Base-by-base conservation (phyloP, 768 basidiomycete species). In the Leccinum imitatum region DNA sequence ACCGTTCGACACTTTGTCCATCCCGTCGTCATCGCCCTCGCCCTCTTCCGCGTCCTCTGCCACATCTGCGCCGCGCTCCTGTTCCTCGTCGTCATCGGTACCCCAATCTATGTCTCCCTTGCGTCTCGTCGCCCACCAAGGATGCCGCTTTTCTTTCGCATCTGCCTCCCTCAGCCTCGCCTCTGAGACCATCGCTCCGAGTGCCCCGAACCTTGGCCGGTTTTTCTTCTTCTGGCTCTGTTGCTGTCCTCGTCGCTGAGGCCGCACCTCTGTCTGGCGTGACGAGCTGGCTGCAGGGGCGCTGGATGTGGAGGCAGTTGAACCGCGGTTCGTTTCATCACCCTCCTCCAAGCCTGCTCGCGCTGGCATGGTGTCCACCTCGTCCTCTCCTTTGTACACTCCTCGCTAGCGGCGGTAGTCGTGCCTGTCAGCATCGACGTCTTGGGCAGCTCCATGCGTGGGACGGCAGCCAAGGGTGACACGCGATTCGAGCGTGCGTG, bases 71-170 rank as follows among this genome's bases (percentile, higher is more conserved):
- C 4, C n/a, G 41, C 41, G 41, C 41, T n/a, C 17, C 41, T n/a
- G 41, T 4, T 6, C 19, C 2, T 41, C 78, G 13, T 73, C 78
- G 14, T 75, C 77, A 4, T 70, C 75, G 50, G 79, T 81, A 2
- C 85, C 87, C 85, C 85, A 89, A 47, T 89, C 84, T 13, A 90
- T 60, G 67, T 88, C 88, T 0, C 79, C 87, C 48, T 77, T 73
- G 54, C 87, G 79, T 70, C 83, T 75, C 63, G 85, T 79, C n/a
- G 77, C 75, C 71, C 77, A 74, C 57, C 76, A 75, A 3, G 78
- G 73, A 65, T 81, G 76, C 23, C 52, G 67, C 23, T 54, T 63
- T 33, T 79, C 77, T 15, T 55, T 62, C 4, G 57, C 64, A 39
- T 71, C 67, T 11, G 67, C 73, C 17, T 69, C 76, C 17, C 71